A percentile compares a stretch with the other conserved stretches of the same genome.
Conservation (phyloP, 305 asterid genomes). For the Plantago lanceolata region DNA sequence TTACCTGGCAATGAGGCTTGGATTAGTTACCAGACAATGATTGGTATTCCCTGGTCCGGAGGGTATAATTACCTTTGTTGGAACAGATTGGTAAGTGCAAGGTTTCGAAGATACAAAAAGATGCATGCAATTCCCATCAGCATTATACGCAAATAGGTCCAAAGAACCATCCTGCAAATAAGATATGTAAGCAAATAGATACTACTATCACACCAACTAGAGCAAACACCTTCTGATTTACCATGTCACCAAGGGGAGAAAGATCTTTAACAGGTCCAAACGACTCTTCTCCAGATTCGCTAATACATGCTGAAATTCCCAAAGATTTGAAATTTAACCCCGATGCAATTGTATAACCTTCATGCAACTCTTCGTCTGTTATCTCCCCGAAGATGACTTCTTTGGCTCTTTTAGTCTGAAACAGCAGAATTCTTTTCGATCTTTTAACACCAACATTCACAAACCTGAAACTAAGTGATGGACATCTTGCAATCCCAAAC, state of each 20-base stretch:
- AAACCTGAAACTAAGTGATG: slow-evolving; percentile 82
- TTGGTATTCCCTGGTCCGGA: slow-evolving; percentile 1
- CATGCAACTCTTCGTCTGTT: slow-evolving; percentile 77
- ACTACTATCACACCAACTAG: slow-evolving; percentile 20
- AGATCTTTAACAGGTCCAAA: slow-evolving; percentile 86
- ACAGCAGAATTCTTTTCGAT: slow-evolving; percentile 50
- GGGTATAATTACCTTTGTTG: slow-evolving; percentile 72
- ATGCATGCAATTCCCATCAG: slow-evolving; percentile 73
- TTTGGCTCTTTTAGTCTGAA: slow-evolving; percentile 46
- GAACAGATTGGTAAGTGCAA: slow-evolving; percentile 78
- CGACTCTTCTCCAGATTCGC: slow-evolving; percentile 58
- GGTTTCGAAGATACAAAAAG: slow-evolving; percentile 85
- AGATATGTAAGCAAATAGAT: slow-evolving; percentile 25
- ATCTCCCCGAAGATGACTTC: slow-evolving; percentile 76
- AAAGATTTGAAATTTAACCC: slow-evolving; percentile 72
- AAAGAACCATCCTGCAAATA: slow-evolving; percentile 83
- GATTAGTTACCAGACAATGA: slow-evolving; percentile 28
- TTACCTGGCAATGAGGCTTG: slow-evolving; percentile 51
- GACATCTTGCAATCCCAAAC: slow-evolving; percentile 82
- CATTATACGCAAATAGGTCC: slow-evolving; percentile 69
- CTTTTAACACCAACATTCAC: slow-evolving; percentile 45
- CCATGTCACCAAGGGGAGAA: slow-evolving; percentile 89
- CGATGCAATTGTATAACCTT: slow-evolving; percentile 87
- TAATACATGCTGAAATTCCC: slow-evolving; percentile 74
- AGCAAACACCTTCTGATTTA: slow-evolving; percentile 29